These are phyloP conservation scores for Lathyrus oleraceus DNA, from an alignment of 306 rosid genomes.

Conservation along the genomic window DNA sequence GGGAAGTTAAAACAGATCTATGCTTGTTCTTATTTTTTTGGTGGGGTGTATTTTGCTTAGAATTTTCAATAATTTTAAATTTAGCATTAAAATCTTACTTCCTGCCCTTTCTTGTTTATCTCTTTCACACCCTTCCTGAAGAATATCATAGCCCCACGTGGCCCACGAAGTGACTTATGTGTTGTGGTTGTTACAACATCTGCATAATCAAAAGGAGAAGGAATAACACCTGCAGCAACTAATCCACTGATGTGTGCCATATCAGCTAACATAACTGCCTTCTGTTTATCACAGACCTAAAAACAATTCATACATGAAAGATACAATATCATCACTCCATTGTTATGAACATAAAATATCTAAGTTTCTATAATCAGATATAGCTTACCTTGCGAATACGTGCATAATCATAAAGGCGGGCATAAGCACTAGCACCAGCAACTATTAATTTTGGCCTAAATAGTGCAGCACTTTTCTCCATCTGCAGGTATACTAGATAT, in stretches of 20 bases:
- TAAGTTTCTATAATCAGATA: constrained; percentile 14
- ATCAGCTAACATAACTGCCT: constrained; percentile 94
- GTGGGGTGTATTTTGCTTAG: neutral
- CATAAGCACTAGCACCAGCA: constrained; percentile 99
- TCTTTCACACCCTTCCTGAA: constrained; percentile 86
- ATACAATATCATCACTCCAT: constrained; percentile 19
- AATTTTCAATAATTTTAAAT: constrained; percentile 19
- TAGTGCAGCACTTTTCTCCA: constrained; percentile 93
- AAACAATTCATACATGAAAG: neutral
- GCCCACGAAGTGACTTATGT: constrained; percentile 95
- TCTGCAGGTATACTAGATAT: constrained; percentile 47
- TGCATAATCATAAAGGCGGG: constrained; percentile 90
- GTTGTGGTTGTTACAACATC: constrained; percentile 96
- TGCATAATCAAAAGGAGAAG: constrained; percentile 98
- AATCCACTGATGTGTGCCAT: constrained; percentile 98
- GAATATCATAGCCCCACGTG: constrained; percentile 98
- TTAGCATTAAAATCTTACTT: constrained; percentile 58
- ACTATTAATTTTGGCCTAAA: constrained; percentile 95
- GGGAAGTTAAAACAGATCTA: neutral
- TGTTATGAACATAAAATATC: constrained; percentile 12
- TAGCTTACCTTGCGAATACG: constrained; percentile 82
- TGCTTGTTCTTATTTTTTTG: neutral
- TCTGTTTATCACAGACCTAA: constrained; percentile 93
- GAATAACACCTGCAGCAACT: constrained; percentile 97
- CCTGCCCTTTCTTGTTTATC: constrained; percentile 88